phyloP scores from a whole-genome alignment of 495 filamentous ascomycete genomes.

The Astrothelium subdiscretum region DNA sequence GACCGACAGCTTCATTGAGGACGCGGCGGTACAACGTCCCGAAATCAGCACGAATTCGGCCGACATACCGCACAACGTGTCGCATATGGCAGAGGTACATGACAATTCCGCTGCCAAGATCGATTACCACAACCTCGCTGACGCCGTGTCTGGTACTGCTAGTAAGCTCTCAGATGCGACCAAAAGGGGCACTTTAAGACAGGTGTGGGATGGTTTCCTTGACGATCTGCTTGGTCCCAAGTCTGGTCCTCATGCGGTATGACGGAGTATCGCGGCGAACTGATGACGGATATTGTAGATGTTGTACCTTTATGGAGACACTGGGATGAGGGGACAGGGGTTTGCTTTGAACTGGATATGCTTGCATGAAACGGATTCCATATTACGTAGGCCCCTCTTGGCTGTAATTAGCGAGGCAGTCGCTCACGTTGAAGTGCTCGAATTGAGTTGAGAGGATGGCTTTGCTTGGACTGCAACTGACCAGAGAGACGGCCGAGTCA shows the following conservation, averaged over 20 bases:
- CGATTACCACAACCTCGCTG: conserved; percentile 47
- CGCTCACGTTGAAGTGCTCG: background rate
- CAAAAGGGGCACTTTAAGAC: conserved; percentile 17
- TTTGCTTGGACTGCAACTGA: background rate
- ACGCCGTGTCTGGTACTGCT: conserved; percentile 29
- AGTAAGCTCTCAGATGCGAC: conserved; percentile 21
- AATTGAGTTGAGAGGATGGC: background rate
- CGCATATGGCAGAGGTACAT: conserved; percentile 44
- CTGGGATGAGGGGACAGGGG: too few species aligned
- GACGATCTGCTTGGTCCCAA: conserved; percentile 44
- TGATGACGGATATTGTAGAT: background rate
- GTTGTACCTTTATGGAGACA: background rate
- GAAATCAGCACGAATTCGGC: conserved; percentile 46
- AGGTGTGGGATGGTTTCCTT: conserved; percentile 45
- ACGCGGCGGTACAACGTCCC: conserved; percentile 20
- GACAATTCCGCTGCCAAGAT: conserved; percentile 47
- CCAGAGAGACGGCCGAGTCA: too few species aligned
- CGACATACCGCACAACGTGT: conserved; percentile 39
- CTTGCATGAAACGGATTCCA: background rate
- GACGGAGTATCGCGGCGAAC: background rate
- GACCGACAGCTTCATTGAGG: background rate
- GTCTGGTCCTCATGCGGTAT: background rate
- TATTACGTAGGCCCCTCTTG: background rate
- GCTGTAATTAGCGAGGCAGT: background rate
- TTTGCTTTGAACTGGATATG: too few species aligned